These are phyloP conservation scores for Furculomyces boomerangus DNA, from an alignment of 371 early-diverging fungal species.

Conservation along the genomic window DNA sequence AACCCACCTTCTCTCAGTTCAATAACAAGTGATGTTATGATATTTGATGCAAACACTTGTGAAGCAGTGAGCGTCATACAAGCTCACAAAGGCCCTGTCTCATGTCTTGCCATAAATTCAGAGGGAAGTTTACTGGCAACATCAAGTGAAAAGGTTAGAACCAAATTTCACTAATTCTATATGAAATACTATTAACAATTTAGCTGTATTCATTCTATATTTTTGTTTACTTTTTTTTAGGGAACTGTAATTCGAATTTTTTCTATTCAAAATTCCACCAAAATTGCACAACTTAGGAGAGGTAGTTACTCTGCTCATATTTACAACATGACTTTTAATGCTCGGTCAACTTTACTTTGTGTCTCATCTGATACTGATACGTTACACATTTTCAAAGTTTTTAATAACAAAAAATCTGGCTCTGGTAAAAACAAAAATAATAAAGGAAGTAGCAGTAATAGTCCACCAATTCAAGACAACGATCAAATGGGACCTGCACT, in stretches of 20 bases:
- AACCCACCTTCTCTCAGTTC: constrained; percentile 5
- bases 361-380: constrained; percentile 89
- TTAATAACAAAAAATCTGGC: constrained; percentile 6
- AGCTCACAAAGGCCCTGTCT: constrained; percentile 80
- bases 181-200: no score
- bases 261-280: constrained; percentile 65
- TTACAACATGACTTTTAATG: constrained; percentile 76
- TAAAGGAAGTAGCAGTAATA: no score
- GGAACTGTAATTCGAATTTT: constrained; percentile 95
- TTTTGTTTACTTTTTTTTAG: neutral
- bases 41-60: constrained; percentile 70
- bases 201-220: neutral
- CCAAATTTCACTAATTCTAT: no score
- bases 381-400: constrained; percentile 91
- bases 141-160: constrained; percentile 63
- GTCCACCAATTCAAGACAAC: no score
- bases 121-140: constrained; percentile 89
- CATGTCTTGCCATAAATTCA: constrained; percentile 64
- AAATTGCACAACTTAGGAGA: constrained; percentile 86
- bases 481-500: no score
- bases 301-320: constrained; percentile 85
- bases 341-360: constrained; percentile 55
- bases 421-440: no score
- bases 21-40: constrained; percentile 58
- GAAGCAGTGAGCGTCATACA: constrained; percentile 79